Conservation (phyloP, 1,139 yeast genomes). For the Sugiyamaella grinbergsii region DNA sequence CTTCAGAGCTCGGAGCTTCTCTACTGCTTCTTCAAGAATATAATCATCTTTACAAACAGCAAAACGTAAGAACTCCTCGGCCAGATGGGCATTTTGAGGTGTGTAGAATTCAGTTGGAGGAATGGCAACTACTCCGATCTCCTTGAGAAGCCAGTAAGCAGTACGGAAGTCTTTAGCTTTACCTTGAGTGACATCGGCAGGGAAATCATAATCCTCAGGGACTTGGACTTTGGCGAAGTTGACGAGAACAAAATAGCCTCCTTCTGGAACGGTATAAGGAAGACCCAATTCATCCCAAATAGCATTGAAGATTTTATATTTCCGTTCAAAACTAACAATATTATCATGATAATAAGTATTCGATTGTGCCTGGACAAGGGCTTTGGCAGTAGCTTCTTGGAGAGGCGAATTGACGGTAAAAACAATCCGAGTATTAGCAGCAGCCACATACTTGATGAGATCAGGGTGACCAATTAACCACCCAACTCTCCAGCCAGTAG, state of each 20-base stretch:
- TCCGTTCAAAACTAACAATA: constrained; percentile 63
- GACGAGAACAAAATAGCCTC: constrained; percentile 89
- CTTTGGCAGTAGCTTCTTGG: constrained; percentile 87
- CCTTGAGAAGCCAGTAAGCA: constrained; percentile 91
- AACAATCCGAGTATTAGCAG: constrained; percentile 92
- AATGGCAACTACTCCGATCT: constrained; percentile 90
- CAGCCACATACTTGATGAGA: constrained; percentile 73
- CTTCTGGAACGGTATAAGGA: constrained; percentile 88
- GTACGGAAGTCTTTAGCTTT: constrained; percentile 84
- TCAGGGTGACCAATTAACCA: constrained; percentile 91
- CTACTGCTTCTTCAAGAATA: constrained; percentile 77
- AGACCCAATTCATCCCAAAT: constrained; percentile 84
- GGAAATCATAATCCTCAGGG: constrained; percentile 71
- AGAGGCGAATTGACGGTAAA: constrained; percentile 90
- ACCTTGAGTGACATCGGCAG: constrained; percentile 59
- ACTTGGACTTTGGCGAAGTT: constrained; percentile 80
- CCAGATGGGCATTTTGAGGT: constrained; percentile 67
- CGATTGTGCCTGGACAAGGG: constrained; percentile 61
- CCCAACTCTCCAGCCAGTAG: constrained; percentile 98
- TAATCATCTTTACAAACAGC: constrained; percentile 94
- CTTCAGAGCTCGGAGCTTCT: constrained; percentile 68
- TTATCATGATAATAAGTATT: constrained; percentile 70
- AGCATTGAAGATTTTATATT: constrained; percentile 68
- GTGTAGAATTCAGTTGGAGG: constrained; percentile 94
- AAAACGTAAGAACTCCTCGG: constrained; percentile 84